These are phyloP conservation scores for Microdochium paspali DNA, from an alignment of 2,329 filamentous ascomycete species.

Conservation along the genomic window DNA sequence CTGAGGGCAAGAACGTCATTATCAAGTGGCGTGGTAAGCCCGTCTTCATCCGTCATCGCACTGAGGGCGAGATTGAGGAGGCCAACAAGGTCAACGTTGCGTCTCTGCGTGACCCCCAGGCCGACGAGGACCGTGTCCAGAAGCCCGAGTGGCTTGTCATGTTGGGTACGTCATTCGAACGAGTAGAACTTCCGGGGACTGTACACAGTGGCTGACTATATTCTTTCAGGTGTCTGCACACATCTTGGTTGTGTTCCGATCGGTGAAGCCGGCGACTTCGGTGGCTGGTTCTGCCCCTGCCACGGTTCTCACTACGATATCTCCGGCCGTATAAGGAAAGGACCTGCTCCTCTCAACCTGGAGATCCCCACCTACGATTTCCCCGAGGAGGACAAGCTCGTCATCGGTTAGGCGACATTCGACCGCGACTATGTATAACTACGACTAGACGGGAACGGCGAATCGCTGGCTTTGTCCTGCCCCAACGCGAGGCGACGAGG, in stretches of 20 bases:
- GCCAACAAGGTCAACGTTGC: conserved; percentile 82
- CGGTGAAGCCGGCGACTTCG: conserved; percentile 94
- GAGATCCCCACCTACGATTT: conserved; percentile 92
- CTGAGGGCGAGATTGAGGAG: conserved; percentile 83
- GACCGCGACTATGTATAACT: conserved; percentile 14
- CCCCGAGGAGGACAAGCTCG: conserved; percentile 75
- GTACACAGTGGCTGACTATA: conserved; percentile 11
- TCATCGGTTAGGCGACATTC: conserved; percentile 70
- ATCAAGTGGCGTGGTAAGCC: conserved; percentile 99
- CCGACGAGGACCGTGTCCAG: conserved; percentile 89
- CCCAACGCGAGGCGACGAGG: not conserved
- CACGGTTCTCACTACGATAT: conserved; percentile 99
- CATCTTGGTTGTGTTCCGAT: conserved; percentile 99
- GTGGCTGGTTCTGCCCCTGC: conserved; percentile 99
- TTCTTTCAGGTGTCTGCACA: conserved; percentile 77
- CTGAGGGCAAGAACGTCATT: conserved; percentile 99
- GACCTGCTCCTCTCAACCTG: conserved; percentile 93
- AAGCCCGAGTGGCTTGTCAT: conserved; percentile 98
- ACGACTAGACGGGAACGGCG: conserved; percentile 15
- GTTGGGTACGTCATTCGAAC: conserved; percentile 58
- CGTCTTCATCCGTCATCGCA: conserved; percentile 99
- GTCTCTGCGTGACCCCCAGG: conserved; percentile 80
- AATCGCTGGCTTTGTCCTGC: conserved; percentile 4
- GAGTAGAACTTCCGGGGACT: conserved; percentile 6
- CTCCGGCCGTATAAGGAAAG: conserved; percentile 95